Conservation (phyloP, 352 stramenopile species). For the Pythium phragmitis region DNA sequence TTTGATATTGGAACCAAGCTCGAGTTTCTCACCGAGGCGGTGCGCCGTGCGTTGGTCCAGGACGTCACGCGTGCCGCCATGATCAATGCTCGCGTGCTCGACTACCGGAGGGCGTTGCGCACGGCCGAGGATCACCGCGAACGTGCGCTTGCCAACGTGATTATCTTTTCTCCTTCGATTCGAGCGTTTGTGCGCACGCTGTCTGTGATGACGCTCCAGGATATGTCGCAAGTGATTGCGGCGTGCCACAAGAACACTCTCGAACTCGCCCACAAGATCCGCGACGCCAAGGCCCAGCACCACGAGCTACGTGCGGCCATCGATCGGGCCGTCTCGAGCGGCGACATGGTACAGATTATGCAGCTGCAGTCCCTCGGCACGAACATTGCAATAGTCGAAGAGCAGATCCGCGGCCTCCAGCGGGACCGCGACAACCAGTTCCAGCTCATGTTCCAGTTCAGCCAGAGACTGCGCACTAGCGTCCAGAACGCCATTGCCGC, state of each 20-base stretch:
- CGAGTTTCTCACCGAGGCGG: constrained; percentile 24
- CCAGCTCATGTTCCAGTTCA: constrained; percentile 69
- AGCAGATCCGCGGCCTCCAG: constrained; percentile 31
- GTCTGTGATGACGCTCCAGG: constrained; percentile 33
- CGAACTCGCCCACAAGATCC: constrained; percentile 34
- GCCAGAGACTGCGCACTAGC: constrained; percentile 32
- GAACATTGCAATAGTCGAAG: constrained; percentile 37
- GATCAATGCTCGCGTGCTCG: constrained; percentile 42
- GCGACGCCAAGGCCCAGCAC: constrained; percentile 31
- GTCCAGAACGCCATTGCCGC: constrained; percentile 7
- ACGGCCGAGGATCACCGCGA: constrained; percentile 37
- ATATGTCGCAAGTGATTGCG: constrained; percentile 47
- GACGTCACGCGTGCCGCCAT: constrained; percentile 45
- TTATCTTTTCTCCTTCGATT: constrained; percentile 55
- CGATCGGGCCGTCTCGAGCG: constrained; percentile 46
- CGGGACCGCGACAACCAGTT: constrained; percentile 56
- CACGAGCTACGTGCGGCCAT: constrained; percentile 38
- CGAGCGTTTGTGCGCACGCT: constrained; percentile 32
- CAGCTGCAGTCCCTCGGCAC: constrained; percentile 40
- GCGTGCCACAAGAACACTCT: constrained; percentile 48
- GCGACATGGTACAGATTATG: constrained; percentile 41
- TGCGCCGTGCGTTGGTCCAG: constrained; percentile 38
- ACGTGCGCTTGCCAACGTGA: constrained; percentile 44
- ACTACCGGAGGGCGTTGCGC: constrained; percentile 33
- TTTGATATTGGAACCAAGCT: constrained; percentile 19